phyloP scores from a whole-genome alignment of 164 flowering plant genomes.

The Brasenia schreberi region DNA sequence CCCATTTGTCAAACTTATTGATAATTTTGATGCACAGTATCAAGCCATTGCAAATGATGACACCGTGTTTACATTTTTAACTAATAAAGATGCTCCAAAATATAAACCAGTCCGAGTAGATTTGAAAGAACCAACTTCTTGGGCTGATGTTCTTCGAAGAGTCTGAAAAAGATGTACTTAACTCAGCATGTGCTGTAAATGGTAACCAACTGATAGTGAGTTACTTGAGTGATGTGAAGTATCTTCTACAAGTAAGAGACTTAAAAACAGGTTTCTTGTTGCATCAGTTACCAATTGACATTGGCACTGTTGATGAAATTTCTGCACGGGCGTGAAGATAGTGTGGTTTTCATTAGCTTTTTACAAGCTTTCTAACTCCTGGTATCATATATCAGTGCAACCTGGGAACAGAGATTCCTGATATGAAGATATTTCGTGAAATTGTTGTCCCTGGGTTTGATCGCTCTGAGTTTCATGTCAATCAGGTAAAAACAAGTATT shows the following conservation, averaged over 20 bases:
- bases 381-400: constrained; percentile 79
- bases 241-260: constrained; percentile 77
- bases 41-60: constrained; percentile 67
- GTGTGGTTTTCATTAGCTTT: constrained; percentile 51
- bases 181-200: constrained; percentile 69
- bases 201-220: constrained; percentile 54
- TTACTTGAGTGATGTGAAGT: constrained; percentile 88
- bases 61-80: constrained; percentile 65
- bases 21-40: constrained; percentile 75
- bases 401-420: constrained; percentile 36
- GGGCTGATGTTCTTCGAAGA: constrained; percentile 72
- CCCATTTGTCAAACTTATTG: constrained; percentile 82
- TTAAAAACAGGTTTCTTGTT: constrained; percentile 60
- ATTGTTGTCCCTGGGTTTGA: constrained; percentile 76
- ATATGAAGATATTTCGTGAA: constrained; percentile 75
- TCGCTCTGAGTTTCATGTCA: constrained; percentile 58
- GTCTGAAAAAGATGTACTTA: constrained; percentile 70
- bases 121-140: constrained; percentile 53
- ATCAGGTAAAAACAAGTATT: constrained; percentile 46
- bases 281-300: constrained; percentile 75
- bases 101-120: constrained; percentile 84
- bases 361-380: constrained; percentile 87
- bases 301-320: constrained; percentile 60
- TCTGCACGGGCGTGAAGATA: constrained; percentile 65
- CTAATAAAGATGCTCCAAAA: constrained; percentile 89